Evolutionary conservation across 495 filamentous ascomycete genomes (phyloP).

Genomic region (Lophiostoma macrostomum): DNA sequence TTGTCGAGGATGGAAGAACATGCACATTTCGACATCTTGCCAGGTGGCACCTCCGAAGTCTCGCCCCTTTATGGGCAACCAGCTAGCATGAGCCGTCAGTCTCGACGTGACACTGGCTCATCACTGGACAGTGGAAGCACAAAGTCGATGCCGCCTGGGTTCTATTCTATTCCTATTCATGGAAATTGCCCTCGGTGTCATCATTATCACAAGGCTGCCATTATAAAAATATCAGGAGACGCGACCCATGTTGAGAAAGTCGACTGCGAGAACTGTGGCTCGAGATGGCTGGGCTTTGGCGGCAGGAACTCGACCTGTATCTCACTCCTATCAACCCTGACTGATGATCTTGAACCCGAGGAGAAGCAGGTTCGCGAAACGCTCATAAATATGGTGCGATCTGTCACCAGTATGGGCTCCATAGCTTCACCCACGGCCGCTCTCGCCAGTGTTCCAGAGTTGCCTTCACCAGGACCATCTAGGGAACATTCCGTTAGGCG

Average conservation of each 20-base stretch:
- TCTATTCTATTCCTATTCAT: conserved; percentile 12
- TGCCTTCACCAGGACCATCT: not conserved
- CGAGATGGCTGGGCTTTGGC: conserved; percentile 14
- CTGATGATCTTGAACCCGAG: conserved; percentile 5
- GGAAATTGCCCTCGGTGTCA: conserved; percentile 21
- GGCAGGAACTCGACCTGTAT: conserved; percentile 12
- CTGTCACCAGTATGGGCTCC: not conserved
- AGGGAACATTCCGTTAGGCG: not conserved
- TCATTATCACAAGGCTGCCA: conserved; percentile 15
- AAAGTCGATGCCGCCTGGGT: conserved; percentile 5
- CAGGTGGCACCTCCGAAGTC: no score
- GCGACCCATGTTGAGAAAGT: not conserved
- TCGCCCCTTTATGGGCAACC: not conserved
- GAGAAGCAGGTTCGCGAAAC: conserved; percentile 4
- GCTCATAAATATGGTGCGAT: conserved; percentile 16
- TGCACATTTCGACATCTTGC: no score
- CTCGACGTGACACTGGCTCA: conserved; percentile 4
- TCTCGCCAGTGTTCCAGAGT: conserved; percentile 17
- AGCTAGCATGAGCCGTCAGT: not conserved
- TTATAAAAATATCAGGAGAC: conserved; percentile 2
- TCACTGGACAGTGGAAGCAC: not conserved
- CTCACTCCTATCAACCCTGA: conserved; percentile 13
- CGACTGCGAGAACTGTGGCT: conserved; percentile 9
- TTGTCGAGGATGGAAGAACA: no score
- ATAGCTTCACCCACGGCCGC: conserved; percentile 5